Evolutionary conservation across 345 rosid genomes (phyloP).

Genomic region (Citrus sp.): DNA sequence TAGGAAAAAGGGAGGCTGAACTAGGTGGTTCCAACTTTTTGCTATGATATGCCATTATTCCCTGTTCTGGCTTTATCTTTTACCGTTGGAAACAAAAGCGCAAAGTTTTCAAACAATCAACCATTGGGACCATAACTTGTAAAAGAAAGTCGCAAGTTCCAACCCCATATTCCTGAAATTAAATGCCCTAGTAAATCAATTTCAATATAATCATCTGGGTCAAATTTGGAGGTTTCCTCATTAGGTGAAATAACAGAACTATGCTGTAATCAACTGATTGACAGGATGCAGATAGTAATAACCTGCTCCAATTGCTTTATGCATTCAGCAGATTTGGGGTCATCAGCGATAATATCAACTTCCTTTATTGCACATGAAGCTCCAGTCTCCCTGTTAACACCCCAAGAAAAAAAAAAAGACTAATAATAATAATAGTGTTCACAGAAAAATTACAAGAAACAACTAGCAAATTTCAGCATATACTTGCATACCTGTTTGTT

Average conservation of each 20-base stretch:
- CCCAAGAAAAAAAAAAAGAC: background rate
- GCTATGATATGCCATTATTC: background rate
- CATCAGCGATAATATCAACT: constrained; percentile 55
- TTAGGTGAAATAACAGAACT: background rate
- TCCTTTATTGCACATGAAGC: constrained; percentile 77
- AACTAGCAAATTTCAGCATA: constrained; percentile 8
- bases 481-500: constrained; percentile 43
- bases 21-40: background rate
- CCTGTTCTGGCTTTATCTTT: background rate
- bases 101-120: background rate
- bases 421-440: background rate
- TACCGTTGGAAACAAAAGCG: background rate
- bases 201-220: background rate
- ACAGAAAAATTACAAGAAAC: background rate
- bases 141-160: background rate
- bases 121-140: background rate
- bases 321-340: constrained; percentile 60
- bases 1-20: background rate
- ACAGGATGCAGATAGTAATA: constrained; percentile 1
- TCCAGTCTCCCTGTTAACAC: constrained; percentile 55
- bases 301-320: constrained; percentile 76
- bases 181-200: background rate
- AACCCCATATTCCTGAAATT: background rate
- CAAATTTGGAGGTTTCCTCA: constrained; percentile 2
- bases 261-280: background rate